Percentiles rank a stretch among this genome's conserved stretches.
These are phyloP conservation scores for Suillus hirtellus DNA, from an alignment of 768 basidiomycete genomes.

Conservation along the genomic window DNA sequence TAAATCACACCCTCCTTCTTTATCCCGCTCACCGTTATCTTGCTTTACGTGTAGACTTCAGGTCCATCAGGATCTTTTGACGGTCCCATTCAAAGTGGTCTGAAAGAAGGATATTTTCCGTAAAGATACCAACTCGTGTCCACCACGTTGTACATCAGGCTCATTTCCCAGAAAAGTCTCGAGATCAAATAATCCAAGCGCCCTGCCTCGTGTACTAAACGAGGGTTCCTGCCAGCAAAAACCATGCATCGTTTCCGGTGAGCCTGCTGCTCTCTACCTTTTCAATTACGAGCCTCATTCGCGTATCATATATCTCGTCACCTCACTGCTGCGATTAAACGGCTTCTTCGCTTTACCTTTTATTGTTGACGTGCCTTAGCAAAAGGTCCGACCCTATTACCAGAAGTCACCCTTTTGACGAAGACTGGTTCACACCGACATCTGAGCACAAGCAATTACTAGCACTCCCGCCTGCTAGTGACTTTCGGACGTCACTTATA, in stretches of 20 bases:
- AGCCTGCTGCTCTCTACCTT: slow-evolving; percentile 38
- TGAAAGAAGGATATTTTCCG: slow-evolving; percentile 20
- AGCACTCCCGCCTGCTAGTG: slow-evolving; percentile 64
- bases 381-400: slow-evolving; percentile 69
- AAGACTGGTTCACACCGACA: slow-evolving; percentile 30
- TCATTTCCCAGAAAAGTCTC: slow-evolving; percentile 33
- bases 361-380: slow-evolving; percentile 38
- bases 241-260: slow-evolving; percentile 83
- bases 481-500: slow-evolving; percentile 87
- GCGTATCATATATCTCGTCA: slow-evolving; percentile 18
- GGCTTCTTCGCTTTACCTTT: slow-evolving; percentile 24
- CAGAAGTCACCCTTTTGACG: slow-evolving; percentile 47
- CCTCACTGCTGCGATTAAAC: slow-evolving; percentile 24
- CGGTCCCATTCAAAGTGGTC: slow-evolving; percentile 14
- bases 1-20: background rate
- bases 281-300: slow-evolving; percentile 25
- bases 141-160: slow-evolving; percentile 60
- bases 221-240: slow-evolving; percentile 42
- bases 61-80: background rate
- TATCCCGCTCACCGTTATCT: slow-evolving; percentile 5
- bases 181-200: slow-evolving; percentile 32
- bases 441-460: slow-evolving; percentile 45
- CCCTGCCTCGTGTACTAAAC: slow-evolving; percentile 61
- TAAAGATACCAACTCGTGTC: slow-evolving; percentile 63
- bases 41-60: background rate